Conservation (phyloP, 2,329 filamentous ascomycete genomes). For the Penicillium verrucosum region DNA sequence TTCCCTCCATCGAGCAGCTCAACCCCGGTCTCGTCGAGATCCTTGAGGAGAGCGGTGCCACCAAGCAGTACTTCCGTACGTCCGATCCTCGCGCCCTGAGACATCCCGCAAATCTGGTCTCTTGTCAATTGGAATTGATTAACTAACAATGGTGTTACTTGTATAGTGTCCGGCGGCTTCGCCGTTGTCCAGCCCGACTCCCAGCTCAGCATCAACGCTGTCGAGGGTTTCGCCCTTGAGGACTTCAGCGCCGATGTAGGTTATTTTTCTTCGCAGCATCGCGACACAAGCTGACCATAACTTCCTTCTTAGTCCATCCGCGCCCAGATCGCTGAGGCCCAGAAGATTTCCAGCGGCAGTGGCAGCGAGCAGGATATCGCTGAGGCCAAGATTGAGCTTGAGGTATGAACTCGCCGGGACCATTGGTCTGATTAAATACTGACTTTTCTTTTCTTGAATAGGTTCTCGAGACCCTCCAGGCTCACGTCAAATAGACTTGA, state of each 20-base stretch:
- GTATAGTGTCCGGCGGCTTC: conserved; percentile 87
- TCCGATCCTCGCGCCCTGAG: conserved; percentile 19
- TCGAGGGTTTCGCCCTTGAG: conserved; percentile 90
- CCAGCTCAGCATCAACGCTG: conserved; percentile 93
- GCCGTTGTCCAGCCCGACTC: conserved; percentile 96
- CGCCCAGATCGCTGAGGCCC: conserved; percentile 87
- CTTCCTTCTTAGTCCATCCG: conserved; percentile 61
- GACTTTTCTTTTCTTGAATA: conserved; percentile 22
- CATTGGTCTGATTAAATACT: conserved; percentile 1
- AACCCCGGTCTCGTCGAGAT: conserved; percentile 95
- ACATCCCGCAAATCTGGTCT: conserved; percentile 5
- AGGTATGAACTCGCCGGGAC: conserved; percentile 59
- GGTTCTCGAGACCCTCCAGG: conserved; percentile 51
- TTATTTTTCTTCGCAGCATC: conserved; percentile 2
- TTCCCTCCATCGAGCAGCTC: conserved; percentile 97
- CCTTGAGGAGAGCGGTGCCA: conserved; percentile 80
- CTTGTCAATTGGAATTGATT: conserved; percentile 2
- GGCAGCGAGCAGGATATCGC: conserved; percentile 97
- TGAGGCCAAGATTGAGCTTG: conserved; percentile 98
- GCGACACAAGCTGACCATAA: conserved; percentile 4
- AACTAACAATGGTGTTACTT: conserved; percentile 20
- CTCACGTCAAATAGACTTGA: conserved; percentile 47
- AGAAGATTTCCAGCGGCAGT: conserved; percentile 86
- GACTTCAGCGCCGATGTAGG: conserved; percentile 84
- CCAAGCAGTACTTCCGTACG: conserved; percentile 99